Conservation (phyloP, 2,329 filamentous ascomycete species). For the Colletotrichum salicis region DNA sequence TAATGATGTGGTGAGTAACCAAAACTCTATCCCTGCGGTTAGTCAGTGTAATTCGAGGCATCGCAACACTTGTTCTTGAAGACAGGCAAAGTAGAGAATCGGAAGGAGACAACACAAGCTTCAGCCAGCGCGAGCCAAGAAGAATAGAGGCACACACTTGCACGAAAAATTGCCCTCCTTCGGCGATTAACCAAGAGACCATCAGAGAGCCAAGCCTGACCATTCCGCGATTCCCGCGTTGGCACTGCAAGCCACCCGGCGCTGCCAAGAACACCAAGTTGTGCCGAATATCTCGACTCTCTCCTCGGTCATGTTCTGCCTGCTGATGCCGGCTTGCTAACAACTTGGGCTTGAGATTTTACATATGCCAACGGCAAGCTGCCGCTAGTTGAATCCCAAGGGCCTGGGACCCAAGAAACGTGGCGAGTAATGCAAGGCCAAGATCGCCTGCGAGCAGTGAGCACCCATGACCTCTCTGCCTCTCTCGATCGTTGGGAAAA, state of each 20-base stretch:
- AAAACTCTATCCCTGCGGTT: background rate
- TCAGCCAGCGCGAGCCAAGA: background rate
- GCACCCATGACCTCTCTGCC: too few relatives aligned
- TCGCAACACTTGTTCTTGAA: background rate
- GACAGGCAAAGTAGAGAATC: background rate
- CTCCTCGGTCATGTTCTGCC: background rate
- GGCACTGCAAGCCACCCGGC: slow-evolving; percentile 33
- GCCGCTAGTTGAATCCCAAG: background rate
- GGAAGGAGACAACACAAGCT: slow-evolving; percentile 6
- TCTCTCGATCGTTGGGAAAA: too few relatives aligned
- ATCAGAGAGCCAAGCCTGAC: slow-evolving; percentile 15
- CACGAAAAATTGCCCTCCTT: background rate
- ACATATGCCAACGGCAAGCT: background rate
- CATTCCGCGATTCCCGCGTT: slow-evolving; percentile 19
- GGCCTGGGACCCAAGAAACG: background rate
- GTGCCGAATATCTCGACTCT: background rate
- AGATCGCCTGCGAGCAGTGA: background rate
- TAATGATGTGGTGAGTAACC: background rate
- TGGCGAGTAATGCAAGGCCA: slow-evolving; percentile 1
- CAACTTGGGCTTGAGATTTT: background rate
- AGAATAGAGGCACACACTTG: background rate
- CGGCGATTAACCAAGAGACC: background rate
- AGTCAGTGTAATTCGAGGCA: background rate
- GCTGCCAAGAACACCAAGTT: slow-evolving; percentile 24
- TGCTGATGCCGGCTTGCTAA: background rate